phyloP scores from a whole-genome alignment of 352 stramenopile genomes.

The Phytophthora uliginosa region DNA sequence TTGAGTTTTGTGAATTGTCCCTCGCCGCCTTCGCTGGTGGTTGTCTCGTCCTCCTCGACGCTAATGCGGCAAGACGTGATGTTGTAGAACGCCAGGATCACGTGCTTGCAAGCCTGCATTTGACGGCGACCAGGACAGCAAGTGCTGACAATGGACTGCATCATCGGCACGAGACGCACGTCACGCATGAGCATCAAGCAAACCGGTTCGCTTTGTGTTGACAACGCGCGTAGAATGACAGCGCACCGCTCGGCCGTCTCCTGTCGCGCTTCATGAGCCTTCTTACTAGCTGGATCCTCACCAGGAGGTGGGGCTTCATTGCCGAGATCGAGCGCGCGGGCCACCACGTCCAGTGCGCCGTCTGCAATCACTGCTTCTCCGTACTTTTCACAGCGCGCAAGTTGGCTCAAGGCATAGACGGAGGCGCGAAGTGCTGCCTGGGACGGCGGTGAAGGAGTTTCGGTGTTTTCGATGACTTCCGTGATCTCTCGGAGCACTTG shows the following conservation, averaged over 20 bases:
- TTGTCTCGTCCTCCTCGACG: conserved; percentile 16
- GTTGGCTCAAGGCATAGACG: conserved; percentile 75
- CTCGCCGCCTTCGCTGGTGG: not conserved
- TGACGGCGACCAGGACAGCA: conserved; percentile 49
- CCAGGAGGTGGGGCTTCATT: not conserved
- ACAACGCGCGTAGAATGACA: conserved; percentile 78
- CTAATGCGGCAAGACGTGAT: conserved; percentile 59
- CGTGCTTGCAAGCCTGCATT: conserved; percentile 54
- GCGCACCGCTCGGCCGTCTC: conserved; percentile 69
- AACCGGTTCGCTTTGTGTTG: conserved; percentile 58
- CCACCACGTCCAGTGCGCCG: conserved; percentile 71
- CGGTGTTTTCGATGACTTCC: conserved; percentile 26
- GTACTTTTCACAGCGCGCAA: conserved; percentile 60
- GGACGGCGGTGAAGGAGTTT: conserved; percentile 8
- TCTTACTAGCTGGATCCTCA: conserved; percentile 25
- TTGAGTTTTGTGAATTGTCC: not conserved
- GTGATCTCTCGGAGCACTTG: conserved; percentile 63
- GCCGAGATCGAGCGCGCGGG: conserved; percentile 41
- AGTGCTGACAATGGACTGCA: conserved; percentile 48
- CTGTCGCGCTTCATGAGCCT: conserved; percentile 41
- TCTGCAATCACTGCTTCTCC: conserved; percentile 58
- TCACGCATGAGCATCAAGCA: conserved; percentile 59
- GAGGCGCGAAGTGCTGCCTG: conserved; percentile 52
- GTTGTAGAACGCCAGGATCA: conserved; percentile 83
- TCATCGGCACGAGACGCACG: conserved; percentile 59